Base-by-base conservation (phyloP, 345 rosid genomes). In the Euphorbia lathyris region DNA sequence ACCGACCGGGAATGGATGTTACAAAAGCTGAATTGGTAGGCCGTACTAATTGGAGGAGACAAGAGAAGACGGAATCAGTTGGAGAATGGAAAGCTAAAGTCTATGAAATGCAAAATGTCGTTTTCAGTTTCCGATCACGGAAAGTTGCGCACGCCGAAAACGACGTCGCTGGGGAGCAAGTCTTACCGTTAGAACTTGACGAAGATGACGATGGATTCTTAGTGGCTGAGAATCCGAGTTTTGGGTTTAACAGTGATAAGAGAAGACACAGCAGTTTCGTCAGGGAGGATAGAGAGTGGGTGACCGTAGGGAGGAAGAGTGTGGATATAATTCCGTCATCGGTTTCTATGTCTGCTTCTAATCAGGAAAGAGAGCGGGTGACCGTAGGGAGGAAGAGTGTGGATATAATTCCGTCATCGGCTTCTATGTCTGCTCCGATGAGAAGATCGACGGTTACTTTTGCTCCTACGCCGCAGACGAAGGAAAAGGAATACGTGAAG, bases 1-100 rank as follows among this genome's bases (percentile, higher is more conserved):
- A 87, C 79, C 82, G 97, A 4, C 97, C 98, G 0, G 98, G 97
- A n/a, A 90, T 95, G 87, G 97, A 95, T 73, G 96, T 95, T n/a
- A 90, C 97, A 3, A 86, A 79, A 62, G 97, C 97, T 3, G 84
- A 87, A 76, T 86, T 92, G 38, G 92, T 92, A 0, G 84, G 85
- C 43, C 78, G 89, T 59, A 92, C 82, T 13, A 95, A 87, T 32
- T 95, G 99, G 99, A 77, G 93, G 65, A 78, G 96, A 45, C 93
- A 92, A 40, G 92, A 84, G 74, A 92, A 81, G 83, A 85, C 86
- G 0, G 99, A 95, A 68, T 79, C 63, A 11, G 76, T 95, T 0
- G 93, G 98, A 2, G 87, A 86, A 48, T 93, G 97, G 97, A 88
- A 85, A 73, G 93, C 98, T 1, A 88, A 78, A 74, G 91, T 82